These are phyloP conservation scores for Isatis tinctoria DNA, from an alignment of 345 rosid genomes.

Conservation along the genomic window DNA sequence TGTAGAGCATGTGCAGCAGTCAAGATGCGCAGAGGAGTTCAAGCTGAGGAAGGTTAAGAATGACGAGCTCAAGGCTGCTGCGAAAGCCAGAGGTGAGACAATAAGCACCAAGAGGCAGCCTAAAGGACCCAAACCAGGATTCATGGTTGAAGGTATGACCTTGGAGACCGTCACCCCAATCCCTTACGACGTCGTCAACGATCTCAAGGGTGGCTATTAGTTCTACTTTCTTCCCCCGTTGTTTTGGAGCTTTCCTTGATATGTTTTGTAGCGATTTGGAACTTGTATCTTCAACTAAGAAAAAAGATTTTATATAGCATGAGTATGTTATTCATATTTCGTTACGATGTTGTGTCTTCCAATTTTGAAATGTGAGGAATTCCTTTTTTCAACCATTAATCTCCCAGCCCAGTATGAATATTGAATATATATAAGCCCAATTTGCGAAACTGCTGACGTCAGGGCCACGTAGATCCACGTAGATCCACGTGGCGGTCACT, in stretches of 20 bases:
- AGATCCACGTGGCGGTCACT: constrained; percentile 7
- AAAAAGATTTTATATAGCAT: background rate
- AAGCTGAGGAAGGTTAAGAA: constrained; percentile 51
- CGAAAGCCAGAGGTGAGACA: constrained; percentile 57
- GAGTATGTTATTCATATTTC: background rate
- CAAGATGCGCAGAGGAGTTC: constrained; percentile 71
- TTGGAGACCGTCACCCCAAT: constrained; percentile 81
- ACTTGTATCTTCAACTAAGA: background rate
- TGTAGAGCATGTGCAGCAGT: constrained; percentile 67
- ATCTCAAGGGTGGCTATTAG: constrained; percentile 85
- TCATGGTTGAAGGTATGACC: constrained; percentile 79
- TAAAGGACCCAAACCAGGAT: constrained; percentile 76
- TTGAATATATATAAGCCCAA: too few species aligned
- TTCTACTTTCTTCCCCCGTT: background rate
- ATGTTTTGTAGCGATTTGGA: constrained; percentile 3
- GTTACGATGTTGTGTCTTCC: background rate
- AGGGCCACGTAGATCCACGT: too few species aligned
- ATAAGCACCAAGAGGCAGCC: constrained; percentile 86
- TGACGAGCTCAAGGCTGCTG: constrained; percentile 66
- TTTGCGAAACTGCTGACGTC: background rate
- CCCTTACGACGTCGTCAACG: constrained; percentile 85
- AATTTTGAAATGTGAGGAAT: background rate
- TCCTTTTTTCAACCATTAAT: background rate
- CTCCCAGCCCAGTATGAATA: background rate
- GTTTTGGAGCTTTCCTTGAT: background rate